A percentile compares a stretch with the other conserved stretches of the same genome.
Evolutionary conservation across 176 grass and related monocot species (phyloP).

Genomic region (Carex cristatella): DNA sequence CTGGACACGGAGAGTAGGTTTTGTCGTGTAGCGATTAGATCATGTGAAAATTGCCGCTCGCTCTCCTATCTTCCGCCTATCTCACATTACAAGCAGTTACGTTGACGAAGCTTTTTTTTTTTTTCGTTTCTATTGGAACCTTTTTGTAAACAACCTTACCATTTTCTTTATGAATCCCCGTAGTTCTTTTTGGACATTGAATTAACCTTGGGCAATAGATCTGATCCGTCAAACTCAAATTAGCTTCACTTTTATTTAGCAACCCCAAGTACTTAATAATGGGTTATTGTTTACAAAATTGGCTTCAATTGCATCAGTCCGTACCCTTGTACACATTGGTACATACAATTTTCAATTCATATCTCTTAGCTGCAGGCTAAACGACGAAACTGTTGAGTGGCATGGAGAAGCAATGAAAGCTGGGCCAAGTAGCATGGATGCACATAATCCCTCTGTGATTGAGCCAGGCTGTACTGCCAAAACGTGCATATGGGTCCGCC

Average conservation of each 20-base stretch:
- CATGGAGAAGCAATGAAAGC: neutral
- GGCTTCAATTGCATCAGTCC: neutral
- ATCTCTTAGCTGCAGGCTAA: neutral
- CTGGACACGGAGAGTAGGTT: neutral
- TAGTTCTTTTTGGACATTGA: no score
- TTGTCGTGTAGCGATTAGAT: constrained; percentile 13
- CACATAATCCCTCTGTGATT: constrained; percentile 8
- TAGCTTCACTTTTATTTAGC: no score
- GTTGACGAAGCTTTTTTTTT: neutral
- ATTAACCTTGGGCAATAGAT: no score
- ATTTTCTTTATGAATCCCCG: neutral
- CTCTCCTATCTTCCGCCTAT: neutral
- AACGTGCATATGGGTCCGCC: neutral
- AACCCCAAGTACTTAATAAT: no score
- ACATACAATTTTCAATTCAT: neutral
- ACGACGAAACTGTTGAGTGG: neutral
- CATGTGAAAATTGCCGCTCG: constrained; percentile 24
- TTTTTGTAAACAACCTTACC: neutral
- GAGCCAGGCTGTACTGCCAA: constrained; percentile 11
- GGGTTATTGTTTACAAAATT: no score
- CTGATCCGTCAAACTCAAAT: no score
- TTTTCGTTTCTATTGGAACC: neutral
- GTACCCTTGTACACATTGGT: constrained; percentile 3
- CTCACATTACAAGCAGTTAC: neutral
- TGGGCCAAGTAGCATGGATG: neutral